Conservation (phyloP, 140 eudicot species). For the Eryngium alpinum region DNA sequence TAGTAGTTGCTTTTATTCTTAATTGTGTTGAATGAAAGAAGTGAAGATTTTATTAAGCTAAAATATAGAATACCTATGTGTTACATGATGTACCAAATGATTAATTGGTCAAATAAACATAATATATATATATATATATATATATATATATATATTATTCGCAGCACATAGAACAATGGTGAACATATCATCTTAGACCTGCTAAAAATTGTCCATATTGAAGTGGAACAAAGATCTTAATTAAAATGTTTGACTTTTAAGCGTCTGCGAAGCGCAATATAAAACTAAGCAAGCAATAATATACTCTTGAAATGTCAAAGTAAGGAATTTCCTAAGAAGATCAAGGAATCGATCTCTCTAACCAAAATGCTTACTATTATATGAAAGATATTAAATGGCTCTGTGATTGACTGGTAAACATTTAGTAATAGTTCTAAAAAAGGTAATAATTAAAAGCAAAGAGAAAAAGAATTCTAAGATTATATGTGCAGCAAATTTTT, state of each 20-base stretch:
- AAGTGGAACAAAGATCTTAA: not conserved
- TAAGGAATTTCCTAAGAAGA: not conserved
- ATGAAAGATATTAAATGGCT: not conserved
- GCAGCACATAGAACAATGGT: constrained; percentile 53
- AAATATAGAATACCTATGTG: not conserved
- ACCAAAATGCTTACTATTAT: constrained; percentile 1
- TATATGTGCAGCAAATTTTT: not conserved
- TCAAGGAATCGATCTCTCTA: not conserved
- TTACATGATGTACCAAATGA: not conserved
- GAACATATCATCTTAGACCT: constrained; percentile 93
- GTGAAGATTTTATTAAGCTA: not conserved
- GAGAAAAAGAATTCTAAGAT: not conserved
- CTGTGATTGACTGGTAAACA: not conserved
- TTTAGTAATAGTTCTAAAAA: not conserved
- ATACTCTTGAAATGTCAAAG: not conserved
- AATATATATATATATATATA: not conserved
- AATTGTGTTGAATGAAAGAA: not conserved
- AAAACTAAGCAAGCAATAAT: not conserved
- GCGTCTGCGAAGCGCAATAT: not conserved
- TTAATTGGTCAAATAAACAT: not conserved
- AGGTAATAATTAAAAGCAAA: not conserved
- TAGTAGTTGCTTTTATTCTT: not conserved
- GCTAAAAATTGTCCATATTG: constrained; percentile 25
- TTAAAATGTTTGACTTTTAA: not conserved
- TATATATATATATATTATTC: not conserved